Percentiles rank a stretch among this genome's conserved stretches.
These are phyloP conservation scores for Xylaria arbuscula DNA, from an alignment of 2,329 filamentous ascomycete species.

Conservation along the genomic window DNA sequence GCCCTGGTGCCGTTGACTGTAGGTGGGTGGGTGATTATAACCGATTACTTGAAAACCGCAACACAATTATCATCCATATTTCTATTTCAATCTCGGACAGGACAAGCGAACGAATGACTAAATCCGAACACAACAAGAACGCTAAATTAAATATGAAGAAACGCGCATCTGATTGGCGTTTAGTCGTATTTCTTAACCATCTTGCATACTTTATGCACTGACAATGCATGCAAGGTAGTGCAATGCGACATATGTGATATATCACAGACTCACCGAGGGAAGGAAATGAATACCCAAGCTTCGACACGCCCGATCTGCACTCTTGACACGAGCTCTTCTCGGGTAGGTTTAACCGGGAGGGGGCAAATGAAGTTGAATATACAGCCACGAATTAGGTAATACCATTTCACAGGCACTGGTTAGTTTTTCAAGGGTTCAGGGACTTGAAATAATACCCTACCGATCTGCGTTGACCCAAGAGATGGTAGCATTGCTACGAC, in stretches of 20 bases:
- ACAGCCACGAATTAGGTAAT: not conserved
- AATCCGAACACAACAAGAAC: no score
- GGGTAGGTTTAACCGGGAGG: conserved; percentile 19
- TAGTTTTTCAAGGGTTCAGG: no score
- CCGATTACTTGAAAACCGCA: no score
- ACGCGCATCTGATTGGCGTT: not conserved
- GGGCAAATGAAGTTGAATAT: not conserved
- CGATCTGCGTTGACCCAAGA: not conserved
- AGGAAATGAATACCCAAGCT: not conserved
- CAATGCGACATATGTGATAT: not conserved
- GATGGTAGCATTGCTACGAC: not conserved
- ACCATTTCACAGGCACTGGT: not conserved
- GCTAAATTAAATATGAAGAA: no score
- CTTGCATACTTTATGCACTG: not conserved
- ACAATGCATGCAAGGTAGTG: not conserved
- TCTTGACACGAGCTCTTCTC: not conserved
- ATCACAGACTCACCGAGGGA: not conserved
- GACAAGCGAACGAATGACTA: no score
- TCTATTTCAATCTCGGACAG: no score
- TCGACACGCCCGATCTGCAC: not conserved
- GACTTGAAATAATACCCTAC: not conserved
- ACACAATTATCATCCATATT: no score
- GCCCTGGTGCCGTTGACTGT: no score
- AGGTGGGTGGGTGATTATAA: no score
- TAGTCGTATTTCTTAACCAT: not conserved